Base-by-base conservation (phyloP, 2,329 filamentous ascomycete genomes). In the Fusarium cyanostomum region DNA sequence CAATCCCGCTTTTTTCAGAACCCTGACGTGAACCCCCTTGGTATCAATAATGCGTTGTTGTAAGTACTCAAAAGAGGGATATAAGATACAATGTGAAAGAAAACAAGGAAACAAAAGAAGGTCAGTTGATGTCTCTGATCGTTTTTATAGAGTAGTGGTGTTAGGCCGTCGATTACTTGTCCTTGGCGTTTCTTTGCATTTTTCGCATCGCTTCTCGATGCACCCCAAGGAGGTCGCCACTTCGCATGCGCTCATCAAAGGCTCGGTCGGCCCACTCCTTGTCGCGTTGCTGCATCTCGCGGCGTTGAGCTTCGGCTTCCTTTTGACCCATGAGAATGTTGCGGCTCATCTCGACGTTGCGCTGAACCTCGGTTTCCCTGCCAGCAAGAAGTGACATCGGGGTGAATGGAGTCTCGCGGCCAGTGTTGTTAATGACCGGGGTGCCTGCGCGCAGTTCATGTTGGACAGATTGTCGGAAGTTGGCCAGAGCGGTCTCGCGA, bases 191-290 rank as follows among this genome's bases (percentile, higher is more conserved):
- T 31, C 75, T 77, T 70, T 97, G 93, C 88, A 97, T 90, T 74
- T 83, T 88, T 62, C 90, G 83, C 85, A 97, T 84, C 1, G 90
- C 91, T 63, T 94, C 89, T 16, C 90, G 84, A 74, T 97, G 94
- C 18, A 89, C 84, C 41, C 91, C 89, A 48, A 91, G 81, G 80
- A 96, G 85, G 63, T 90, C 86, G 0, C 89, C 89, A 13, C 86
- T 87, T 51, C 92, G 83, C 90, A 96, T 95, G 64, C 86, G 84
- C 74, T 89, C 86, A 64, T 92, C 90, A 69, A 92, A 88, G 33
- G 83, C 82, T 45, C 84, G 84, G 12, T 91, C 87, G 7, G 82
- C 80, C 51, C 84, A 80, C 62, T 86, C 82, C 64, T 83, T 84
- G 44, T 84, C 85, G 37, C 81, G 77, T 52, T 82, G 81, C 67